These are phyloP conservation scores for Penicillium glabrum DNA, from an alignment of 2,329 filamentous ascomycete genomes.

Conservation along the genomic window DNA sequence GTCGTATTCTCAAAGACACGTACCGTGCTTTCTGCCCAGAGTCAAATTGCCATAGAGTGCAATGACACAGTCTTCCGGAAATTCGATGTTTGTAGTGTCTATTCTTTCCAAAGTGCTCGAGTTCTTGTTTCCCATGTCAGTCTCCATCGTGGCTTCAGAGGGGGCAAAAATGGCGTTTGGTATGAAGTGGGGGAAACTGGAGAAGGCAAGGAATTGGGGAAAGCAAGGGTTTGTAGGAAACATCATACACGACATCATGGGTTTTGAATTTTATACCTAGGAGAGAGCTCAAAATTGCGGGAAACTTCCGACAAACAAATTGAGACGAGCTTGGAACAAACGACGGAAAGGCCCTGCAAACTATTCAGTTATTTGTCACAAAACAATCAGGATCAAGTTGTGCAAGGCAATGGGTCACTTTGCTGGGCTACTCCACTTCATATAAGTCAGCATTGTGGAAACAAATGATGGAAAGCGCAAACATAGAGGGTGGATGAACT, in stretches of 20 bases:
- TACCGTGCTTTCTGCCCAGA: neutral
- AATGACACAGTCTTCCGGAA: neutral
- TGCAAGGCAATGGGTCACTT: neutral
- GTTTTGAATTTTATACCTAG: neutral
- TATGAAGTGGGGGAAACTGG: neutral
- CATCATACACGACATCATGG: neutral
- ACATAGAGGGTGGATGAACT: neutral
- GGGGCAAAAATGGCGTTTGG: too few relatives aligned
- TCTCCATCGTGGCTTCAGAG: neutral
- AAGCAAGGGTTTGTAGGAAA: neutral
- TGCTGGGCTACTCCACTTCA: neutral
- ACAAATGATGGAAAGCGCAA: neutral
- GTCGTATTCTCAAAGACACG: neutral
- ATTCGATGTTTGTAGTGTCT: neutral
- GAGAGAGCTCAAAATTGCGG: neutral
- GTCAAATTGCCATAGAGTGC: neutral
- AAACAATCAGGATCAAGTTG: neutral
- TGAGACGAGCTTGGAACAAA: neutral
- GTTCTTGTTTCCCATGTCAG: neutral
- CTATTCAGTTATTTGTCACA: neutral
- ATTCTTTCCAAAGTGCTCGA: neutral
- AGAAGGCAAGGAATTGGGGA: neutral
- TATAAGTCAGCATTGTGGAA: neutral
- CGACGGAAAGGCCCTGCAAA: neutral
- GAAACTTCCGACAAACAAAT: neutral